Evolutionary conservation across 306 rosid species (phyloP).

Genomic region (Citrullus colocynthis): DNA sequence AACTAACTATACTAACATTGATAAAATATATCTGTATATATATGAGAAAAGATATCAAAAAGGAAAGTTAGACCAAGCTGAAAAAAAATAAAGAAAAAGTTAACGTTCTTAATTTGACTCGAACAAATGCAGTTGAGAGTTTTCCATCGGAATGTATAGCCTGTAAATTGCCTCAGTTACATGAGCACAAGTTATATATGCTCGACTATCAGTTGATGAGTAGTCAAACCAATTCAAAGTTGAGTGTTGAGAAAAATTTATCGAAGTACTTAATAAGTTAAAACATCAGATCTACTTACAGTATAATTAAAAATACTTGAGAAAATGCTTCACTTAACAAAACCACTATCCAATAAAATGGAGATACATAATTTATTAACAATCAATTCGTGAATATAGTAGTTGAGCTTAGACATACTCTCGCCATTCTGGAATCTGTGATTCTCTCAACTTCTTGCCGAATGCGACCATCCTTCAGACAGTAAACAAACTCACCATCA

Average conservation of each 20-base stretch:
- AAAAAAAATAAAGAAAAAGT: background rate
- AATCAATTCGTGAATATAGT: background rate
- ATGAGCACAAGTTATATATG: background rate
- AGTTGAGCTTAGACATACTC: slow-evolving; percentile 24
- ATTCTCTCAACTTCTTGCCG: slow-evolving; percentile 81
- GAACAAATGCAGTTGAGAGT: background rate
- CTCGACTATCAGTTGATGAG: background rate
- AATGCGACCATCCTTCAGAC: slow-evolving; percentile 57
- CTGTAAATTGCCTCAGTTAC: background rate
- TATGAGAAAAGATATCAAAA: background rate
- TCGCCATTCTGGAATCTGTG: slow-evolving; percentile 78
- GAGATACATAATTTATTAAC: background rate
- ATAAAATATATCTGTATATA: background rate
- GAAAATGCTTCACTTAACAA: background rate
- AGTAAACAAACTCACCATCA: slow-evolving; percentile 7
- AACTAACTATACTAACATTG: background rate
- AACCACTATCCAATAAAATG: background rate
- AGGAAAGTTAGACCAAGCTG: background rate
- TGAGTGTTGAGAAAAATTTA: background rate
- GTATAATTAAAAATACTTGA: background rate
- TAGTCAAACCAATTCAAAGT: background rate
- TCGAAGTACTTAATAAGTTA: background rate
- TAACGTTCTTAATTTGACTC: background rate
- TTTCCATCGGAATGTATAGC: background rate
- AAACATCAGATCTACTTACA: background rate